A percentile compares a stretch with the other conserved stretches of the same genome.
phyloP scores from a whole-genome alignment of 139 green algal genomes.

The Pseudopediastrum boryanum region DNA sequence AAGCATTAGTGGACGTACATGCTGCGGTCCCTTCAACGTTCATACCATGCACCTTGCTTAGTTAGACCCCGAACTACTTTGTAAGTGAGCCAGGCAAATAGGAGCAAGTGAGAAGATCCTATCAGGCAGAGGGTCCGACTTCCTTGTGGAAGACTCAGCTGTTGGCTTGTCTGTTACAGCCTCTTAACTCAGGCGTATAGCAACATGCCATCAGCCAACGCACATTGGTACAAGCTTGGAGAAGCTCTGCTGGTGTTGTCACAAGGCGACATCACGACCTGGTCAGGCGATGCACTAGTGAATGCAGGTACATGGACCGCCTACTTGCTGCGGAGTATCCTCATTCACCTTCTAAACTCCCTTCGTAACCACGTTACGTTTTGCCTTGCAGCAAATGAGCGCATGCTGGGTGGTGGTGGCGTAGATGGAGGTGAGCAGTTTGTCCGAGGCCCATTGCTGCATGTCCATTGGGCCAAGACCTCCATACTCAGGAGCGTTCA shows the following conservation, averaged over 20 bases:
- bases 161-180: too few species aligned
- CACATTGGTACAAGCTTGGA: slow-evolving; percentile 31
- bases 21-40: too few species aligned
- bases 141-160: too few species aligned
- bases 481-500: too few species aligned
- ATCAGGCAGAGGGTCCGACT: too few species aligned
- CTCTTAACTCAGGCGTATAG: too few species aligned
- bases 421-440: slow-evolving; percentile 75
- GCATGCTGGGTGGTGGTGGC: slow-evolving; percentile 88
- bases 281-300: slow-evolving; percentile 79
- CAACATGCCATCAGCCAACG: slow-evolving; percentile 42
- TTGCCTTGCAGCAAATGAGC: slow-evolving; percentile 70
- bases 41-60: too few species aligned
- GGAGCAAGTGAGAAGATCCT: too few species aligned
- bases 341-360: background rate
- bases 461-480: too few species aligned
- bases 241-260: slow-evolving; percentile 53
- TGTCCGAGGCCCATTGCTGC: background rate
- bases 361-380: background rate
- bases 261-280: slow-evolving; percentile 77
- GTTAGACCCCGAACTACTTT: too few species aligned
- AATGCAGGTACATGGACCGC: slow-evolving; percentile 69
- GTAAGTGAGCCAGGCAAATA: too few species aligned
- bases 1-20: too few species aligned
- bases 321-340: background rate